phyloP scores from a whole-genome alignment of 495 filamentous ascomycete genomes.

The Penicillium turbatum region DNA sequence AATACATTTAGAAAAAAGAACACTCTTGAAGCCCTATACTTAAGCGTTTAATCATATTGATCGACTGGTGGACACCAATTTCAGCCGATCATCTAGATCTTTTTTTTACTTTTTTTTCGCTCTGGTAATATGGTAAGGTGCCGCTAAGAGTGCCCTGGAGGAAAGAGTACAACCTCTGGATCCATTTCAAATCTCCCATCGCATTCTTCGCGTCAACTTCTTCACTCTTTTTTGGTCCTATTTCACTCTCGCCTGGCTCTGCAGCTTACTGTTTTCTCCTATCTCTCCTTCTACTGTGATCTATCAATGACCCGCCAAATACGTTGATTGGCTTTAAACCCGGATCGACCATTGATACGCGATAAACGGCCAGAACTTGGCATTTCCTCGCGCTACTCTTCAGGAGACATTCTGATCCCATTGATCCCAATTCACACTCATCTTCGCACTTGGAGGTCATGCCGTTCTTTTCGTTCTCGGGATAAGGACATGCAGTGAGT shows the following conservation, averaged over 20 bases:
- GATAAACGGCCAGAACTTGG: neutral
- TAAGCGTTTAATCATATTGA: neutral
- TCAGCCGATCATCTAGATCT: slow-evolving; percentile 2
- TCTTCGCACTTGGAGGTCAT: slow-evolving; percentile 19
- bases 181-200: slow-evolving; percentile 12
- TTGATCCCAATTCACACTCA: slow-evolving; percentile 6
- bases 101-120: slow-evolving; percentile 18
- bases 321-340: neutral
- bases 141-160: neutral
- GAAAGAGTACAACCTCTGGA: slow-evolving; percentile 1
- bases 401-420: slow-evolving; percentile 9
- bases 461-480: slow-evolving; percentile 19
- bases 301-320: slow-evolving; percentile 10
- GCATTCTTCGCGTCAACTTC: slow-evolving; percentile 12
- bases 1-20: neutral
- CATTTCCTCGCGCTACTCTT: slow-evolving; percentile 4
- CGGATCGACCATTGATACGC: slow-evolving; percentile 12
- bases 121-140: slow-evolving; percentile 12
- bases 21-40: neutral
- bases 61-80: slow-evolving; percentile 2
- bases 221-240: slow-evolving; percentile 1
- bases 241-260: neutral
- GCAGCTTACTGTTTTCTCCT: slow-evolving; percentile 6
- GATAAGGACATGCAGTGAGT: slow-evolving; percentile 22
- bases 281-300: slow-evolving; percentile 19